These are phyloP conservation scores for Crotalaria pallida DNA, from an alignment of 306 rosid genomes.

Conservation along the genomic window DNA sequence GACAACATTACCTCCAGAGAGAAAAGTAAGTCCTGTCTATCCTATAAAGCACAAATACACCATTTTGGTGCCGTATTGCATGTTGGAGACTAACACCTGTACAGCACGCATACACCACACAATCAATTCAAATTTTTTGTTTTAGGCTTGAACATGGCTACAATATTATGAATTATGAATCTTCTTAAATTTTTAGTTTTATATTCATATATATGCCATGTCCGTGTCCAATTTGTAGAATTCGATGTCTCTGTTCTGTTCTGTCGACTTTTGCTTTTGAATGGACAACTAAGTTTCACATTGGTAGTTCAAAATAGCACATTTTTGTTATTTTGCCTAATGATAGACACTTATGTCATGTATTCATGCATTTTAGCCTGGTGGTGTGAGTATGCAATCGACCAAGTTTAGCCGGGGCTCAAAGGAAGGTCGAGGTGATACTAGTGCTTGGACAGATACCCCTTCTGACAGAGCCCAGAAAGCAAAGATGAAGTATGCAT, in stretches of 20 bases:
- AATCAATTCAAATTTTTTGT: too few species aligned
- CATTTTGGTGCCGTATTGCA: too few species aligned
- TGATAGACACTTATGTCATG: neutral
- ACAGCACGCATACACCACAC: too few species aligned
- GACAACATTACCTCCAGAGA: conserved; percentile 90
- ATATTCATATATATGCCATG: too few species aligned
- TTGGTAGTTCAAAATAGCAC: neutral
- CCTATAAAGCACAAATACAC: neutral
- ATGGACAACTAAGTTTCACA: too few species aligned
- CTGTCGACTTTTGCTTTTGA: too few species aligned
- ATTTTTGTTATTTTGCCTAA: neutral
- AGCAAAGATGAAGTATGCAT: conserved; percentile 75
- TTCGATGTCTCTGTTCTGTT: too few species aligned
- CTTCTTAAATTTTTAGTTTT: too few species aligned
- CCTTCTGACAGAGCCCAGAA: conserved; percentile 85
- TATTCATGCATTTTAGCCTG: conserved; percentile 49
- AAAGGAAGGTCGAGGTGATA: conserved; percentile 90
- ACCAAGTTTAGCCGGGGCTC: conserved; percentile 54
- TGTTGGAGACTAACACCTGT: too few species aligned
- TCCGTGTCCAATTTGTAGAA: too few species aligned
- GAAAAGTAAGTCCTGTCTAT: conserved; percentile 47
- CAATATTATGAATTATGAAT: too few species aligned
- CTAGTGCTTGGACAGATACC: conserved; percentile 89
- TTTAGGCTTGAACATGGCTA: too few species aligned
- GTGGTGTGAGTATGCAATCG: conserved; percentile 77